Percentiles rank a stretch among this genome's conserved stretches.
These are phyloP conservation scores for Simplicillium sp. DNA, from an alignment of 2,329 filamentous ascomycete species.

Conservation along the genomic window DNA sequence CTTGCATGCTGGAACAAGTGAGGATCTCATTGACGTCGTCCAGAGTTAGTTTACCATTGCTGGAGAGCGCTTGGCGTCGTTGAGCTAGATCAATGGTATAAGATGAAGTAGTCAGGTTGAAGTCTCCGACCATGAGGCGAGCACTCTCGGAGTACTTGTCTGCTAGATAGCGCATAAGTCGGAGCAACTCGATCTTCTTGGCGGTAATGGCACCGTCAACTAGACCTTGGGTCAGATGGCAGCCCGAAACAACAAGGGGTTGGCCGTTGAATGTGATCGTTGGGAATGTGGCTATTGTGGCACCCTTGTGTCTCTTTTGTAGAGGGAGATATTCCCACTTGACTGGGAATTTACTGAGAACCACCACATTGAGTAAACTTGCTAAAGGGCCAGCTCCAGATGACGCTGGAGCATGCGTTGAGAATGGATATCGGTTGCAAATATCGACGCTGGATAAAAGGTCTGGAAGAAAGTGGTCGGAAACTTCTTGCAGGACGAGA, in stretches of 20 bases:
- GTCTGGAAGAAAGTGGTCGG: slow-evolving; percentile 50
- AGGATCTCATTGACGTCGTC: slow-evolving; percentile 36
- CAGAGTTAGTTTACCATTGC: slow-evolving; percentile 32
- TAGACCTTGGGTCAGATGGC: slow-evolving; percentile 54
- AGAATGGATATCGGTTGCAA: slow-evolving; percentile 39
- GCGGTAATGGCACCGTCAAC: slow-evolving; percentile 46
- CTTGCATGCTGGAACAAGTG: slow-evolving; percentile 34
- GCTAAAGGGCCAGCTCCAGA: slow-evolving; percentile 43
- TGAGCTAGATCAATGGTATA: slow-evolving; percentile 44
- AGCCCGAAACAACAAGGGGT: slow-evolving; percentile 37
- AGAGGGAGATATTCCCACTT: slow-evolving; percentile 46
- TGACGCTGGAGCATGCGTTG: slow-evolving; percentile 46
- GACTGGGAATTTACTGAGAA: slow-evolving; percentile 47
- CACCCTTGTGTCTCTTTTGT: slow-evolving; percentile 46
- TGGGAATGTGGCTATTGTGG: slow-evolving; percentile 36
- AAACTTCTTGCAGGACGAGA: slow-evolving; percentile 52
- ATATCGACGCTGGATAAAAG: slow-evolving; percentile 39
- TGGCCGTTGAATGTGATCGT: slow-evolving; percentile 13
- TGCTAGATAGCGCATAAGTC: slow-evolving; percentile 35
- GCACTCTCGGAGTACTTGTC: slow-evolving; percentile 29
- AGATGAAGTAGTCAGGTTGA: slow-evolving; percentile 53
- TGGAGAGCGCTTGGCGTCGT: slow-evolving; percentile 42
- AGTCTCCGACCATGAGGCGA: slow-evolving; percentile 53
- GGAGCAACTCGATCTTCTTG: slow-evolving; percentile 47
- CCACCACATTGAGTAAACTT: slow-evolving; percentile 50